Evolutionary conservation across 352 stramenopile species (phyloP), one percentile per base, ranked within the genome.

Genomic region (Phytophthora brassicae): DNA sequence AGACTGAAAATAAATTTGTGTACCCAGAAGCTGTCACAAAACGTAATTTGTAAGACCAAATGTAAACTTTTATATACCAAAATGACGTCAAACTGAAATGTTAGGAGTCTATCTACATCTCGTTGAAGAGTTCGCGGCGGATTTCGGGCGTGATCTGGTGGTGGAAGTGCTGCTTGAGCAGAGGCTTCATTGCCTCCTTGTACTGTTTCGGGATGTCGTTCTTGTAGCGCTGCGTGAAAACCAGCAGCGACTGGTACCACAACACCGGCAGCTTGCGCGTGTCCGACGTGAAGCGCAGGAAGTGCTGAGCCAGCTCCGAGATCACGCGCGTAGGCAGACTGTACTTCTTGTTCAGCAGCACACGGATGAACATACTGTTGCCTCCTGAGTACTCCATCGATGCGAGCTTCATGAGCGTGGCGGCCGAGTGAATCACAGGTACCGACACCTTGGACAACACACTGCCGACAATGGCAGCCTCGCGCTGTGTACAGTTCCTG

Each of bases 311-410:
- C 43, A 99, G 79, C 60, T 95, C 95, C 33, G 84, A 81, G 74
- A 99, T 98, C 23, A 99, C 97, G 35, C 89, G 87, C 55, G 94
- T 97, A 5, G 98, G 97, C 31, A 99, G 81, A 50, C 95, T 97
- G 82, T 99, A 99, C 81, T 99, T 99, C 76, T 99, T 99, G 84
- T 99, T 98, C 24, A 99, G 84, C 12, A 99, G 81, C 28, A 99
- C 91, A 39, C 88, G 91, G 62, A 99, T 98, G 68, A 99, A 99
- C 60, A 99, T 96, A 17, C 94, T 99, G 53, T 97, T 97, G 45
- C 95, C 95, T 48, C 96, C 97, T 52, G 90, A 98, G 86, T 99
- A 99, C 53, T 95, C 81, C 87, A 97, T 93, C 56, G 89, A 86
- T 36, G 96, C 90, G 38, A 99, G 81, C 80, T 99, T 99, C 79